Evolutionary conservation across 2,329 filamentous ascomycete genomes (phyloP).

Genomic region (Cladobotryum mycophilum): DNA sequence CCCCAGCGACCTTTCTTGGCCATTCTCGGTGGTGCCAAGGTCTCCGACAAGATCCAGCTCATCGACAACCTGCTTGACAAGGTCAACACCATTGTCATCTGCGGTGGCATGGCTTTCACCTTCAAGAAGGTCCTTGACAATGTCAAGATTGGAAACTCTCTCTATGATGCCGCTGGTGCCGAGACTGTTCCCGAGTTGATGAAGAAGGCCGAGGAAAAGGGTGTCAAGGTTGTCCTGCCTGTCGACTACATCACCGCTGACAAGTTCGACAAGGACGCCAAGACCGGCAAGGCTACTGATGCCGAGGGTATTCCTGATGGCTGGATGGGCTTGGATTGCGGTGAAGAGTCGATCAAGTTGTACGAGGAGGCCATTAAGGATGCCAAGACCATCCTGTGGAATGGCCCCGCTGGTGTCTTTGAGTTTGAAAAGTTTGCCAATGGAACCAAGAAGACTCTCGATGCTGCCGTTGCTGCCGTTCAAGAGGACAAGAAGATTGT

Average conservation of each 20-base stretch:
- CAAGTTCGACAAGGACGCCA: conserved; percentile 84
- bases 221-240: conserved; percentile 90
- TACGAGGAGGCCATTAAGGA: conserved; percentile 83
- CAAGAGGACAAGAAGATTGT: conserved; percentile 79
- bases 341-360: conserved; percentile 78
- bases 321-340: conserved; percentile 97
- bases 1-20: conserved; percentile 95
- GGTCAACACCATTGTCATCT: conserved; percentile 94
- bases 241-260: conserved; percentile 95
- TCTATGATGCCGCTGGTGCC: conserved; percentile 90
- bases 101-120: conserved; percentile 97
- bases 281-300: conserved; percentile 76
- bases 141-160: conserved; percentile 80
- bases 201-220: conserved; percentile 94
- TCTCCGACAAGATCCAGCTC: conserved; percentile 98
- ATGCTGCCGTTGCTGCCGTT: conserved; percentile 77
- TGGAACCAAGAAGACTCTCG: conserved; percentile 87
- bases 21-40: conserved; percentile 96
- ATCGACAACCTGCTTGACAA: conserved; percentile 99
- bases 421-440: conserved; percentile 92
- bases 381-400: conserved; percentile 97
- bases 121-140: conserved; percentile 98
- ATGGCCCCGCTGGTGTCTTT: conserved; percentile 94
- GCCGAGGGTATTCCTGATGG: conserved; percentile 87
- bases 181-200: conserved; percentile 85